Conservation (phyloP, 2,329 filamentous ascomycete species). For the Penicillium sp. region DNA sequence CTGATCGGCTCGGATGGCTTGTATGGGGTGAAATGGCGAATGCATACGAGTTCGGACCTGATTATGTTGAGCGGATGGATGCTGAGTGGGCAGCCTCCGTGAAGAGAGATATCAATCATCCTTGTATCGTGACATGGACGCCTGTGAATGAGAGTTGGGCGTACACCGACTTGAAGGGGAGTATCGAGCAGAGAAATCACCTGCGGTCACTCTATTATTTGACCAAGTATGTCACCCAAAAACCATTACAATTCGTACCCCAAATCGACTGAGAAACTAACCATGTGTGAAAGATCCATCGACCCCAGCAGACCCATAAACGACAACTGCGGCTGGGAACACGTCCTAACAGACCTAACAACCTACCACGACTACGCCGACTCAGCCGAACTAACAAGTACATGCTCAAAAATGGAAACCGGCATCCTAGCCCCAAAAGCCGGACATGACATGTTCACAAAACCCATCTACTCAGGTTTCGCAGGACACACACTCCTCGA, state of each 20-base stretch:
- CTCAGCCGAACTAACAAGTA: conserved; percentile 54
- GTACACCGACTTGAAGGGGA: conserved; percentile 59
- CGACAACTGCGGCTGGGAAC: conserved; percentile 72
- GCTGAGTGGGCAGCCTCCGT: conserved; percentile 66
- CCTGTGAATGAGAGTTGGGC: conserved; percentile 66
- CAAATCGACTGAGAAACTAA: background rate
- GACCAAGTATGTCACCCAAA: conserved; percentile 54
- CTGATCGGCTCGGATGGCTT: conserved; percentile 64
- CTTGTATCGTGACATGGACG: conserved; percentile 66
- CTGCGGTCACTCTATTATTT: conserved; percentile 63
- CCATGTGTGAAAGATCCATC: no score
- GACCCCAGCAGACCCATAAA: conserved; percentile 66
- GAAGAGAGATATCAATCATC: conserved; percentile 65
- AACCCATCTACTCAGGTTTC: conserved; percentile 38
- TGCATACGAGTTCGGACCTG: conserved; percentile 61
- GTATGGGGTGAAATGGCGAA: conserved; percentile 73
- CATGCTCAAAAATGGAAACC: conserved; percentile 52
- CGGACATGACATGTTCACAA: conserved; percentile 57
- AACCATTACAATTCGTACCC: no score
- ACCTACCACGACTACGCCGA: conserved; percentile 71
- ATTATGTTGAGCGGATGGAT: conserved; percentile 62
- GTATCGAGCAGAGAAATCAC: conserved; percentile 62
- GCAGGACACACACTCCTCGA: conserved; percentile 42
- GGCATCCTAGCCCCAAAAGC: conserved; percentile 56
- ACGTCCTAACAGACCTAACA: conserved; percentile 63